phyloP scores from a whole-genome alignment of 2,329 filamentous ascomycete genomes.

The Colletotrichum sp. region DNA sequence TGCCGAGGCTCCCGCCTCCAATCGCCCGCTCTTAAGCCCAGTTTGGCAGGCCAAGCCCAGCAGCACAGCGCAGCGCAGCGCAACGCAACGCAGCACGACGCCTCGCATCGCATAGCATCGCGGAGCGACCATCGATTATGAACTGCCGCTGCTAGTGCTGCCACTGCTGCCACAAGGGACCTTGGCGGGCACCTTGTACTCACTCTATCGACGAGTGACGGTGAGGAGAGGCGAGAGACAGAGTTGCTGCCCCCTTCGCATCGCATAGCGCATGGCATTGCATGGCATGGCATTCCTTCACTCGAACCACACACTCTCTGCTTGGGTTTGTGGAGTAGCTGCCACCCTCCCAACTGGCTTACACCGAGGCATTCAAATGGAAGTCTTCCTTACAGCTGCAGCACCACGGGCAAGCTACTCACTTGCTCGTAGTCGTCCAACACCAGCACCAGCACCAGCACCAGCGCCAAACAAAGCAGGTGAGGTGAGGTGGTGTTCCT shows the following conservation, averaged over 20 bases:
- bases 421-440: not conserved
- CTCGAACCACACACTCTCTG: not conserved
- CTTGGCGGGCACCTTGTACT: not conserved
- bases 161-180: not conserved
- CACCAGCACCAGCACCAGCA: not conserved
- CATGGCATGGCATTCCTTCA: not conserved
- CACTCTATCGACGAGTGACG: not conserved
- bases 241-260: not conserved
- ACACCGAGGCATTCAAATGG: constrained; percentile 6
- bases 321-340: not conserved
- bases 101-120: not conserved
- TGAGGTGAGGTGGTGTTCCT: not conserved
- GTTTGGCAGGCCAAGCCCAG: constrained; percentile 1
- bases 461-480: not conserved
- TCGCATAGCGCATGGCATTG: not conserved
- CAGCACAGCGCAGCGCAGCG: not conserved
- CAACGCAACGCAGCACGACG: not conserved
- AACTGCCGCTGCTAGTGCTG: not conserved
- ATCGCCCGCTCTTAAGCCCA: not conserved
- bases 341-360: not conserved
- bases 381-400: not conserved
- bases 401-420: not conserved
- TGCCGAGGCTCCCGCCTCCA: constrained; percentile 14
- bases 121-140: not conserved
- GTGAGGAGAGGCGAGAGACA: not conserved